Evolutionary conservation across 352 stramenopile species (phyloP), one percentile per base, ranked within the genome.

Genomic region (Peronospora farinosa): DNA sequence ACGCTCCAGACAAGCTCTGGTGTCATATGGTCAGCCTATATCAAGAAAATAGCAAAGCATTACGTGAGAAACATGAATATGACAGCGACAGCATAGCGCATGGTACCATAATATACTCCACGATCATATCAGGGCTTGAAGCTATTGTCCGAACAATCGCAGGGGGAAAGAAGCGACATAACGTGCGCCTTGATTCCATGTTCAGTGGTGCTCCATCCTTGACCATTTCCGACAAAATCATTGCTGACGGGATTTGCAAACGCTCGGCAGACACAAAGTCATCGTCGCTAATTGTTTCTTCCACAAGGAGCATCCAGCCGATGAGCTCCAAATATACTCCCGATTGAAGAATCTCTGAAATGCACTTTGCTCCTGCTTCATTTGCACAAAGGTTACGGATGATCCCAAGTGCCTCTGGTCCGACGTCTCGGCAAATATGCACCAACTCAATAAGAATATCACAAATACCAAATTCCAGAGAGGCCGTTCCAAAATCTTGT

Each of bases 1-100:
- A 63, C 60, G 44, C 96, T 95, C 95, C 95, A 98, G 19, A 98
- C 90, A 7, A 98, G 73, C 57, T 98, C 95, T 0, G 95, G 95
- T 17, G 77, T 95, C 54, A 95, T 87, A 54, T 95, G 88, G 41
- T 97, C 86, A 33, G 54, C 61, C 73, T 98, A 68, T 35, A 88
- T n/a, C 13, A 53, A 41, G 11, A 31, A 65, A 43, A 52, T 7
- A 44, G 15, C 44, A 47, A 16, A 30, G 52, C 27, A 12, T 21
- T 13, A 35, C 19, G 21, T 46, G 12, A 57, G 19, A 64, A 35
- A 19, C 17, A 33, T 17, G 2, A 46, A 11, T 44, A 27, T 21
- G 5, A 31, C 40, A 28, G 17, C 25, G 15, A 19, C 12, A 47
- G 15, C 32, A 12, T 44, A 19, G 0, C 5, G 23, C 37, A 37